These are phyloP conservation scores for Cladophialophora yegresii DNA, from an alignment of 2,329 filamentous ascomycete species.

Conservation along the genomic window DNA sequence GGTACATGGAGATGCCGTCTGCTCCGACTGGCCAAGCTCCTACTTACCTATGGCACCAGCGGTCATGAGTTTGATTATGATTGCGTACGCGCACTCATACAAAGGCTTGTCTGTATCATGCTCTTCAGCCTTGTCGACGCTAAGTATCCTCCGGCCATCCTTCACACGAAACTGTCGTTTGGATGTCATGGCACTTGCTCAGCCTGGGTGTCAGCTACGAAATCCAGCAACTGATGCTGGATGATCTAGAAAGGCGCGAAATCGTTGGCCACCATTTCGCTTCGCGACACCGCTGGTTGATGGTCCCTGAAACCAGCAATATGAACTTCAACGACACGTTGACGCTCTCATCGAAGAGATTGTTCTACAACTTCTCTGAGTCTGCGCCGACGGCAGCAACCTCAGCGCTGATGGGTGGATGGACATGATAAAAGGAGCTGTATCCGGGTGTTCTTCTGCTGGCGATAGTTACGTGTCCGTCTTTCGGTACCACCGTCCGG, in stretches of 20 bases:
- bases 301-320: slow-evolving; percentile 3
- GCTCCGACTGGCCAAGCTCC: neutral
- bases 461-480: slow-evolving; percentile 52
- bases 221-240: slow-evolving; percentile 39
- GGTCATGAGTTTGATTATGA: too few relatives aligned
- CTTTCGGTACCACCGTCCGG: neutral
- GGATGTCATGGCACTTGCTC: neutral
- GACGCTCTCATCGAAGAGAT: neutral
- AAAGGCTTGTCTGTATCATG: neutral
- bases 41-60: too few relatives aligned
- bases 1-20: neutral
- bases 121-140: neutral
- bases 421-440: slow-evolving; percentile 58
- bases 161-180: neutral
- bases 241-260: slow-evolving; percentile 24
- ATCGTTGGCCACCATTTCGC: slow-evolving; percentile 26
- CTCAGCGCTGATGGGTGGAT: slow-evolving; percentile 47
- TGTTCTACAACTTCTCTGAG: neutral
- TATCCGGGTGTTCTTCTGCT: slow-evolving; percentile 59
- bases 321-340: neutral
- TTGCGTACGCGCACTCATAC: neutral
- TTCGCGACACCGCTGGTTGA: neutral
- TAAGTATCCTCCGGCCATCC: neutral
- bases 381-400: neutral
- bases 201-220: too few relatives aligned